Evolutionary conservation across 2,329 filamentous ascomycete species (phyloP), one percentile per base, ranked within the genome.

Genomic region (Nigrospora oryzae): DNA sequence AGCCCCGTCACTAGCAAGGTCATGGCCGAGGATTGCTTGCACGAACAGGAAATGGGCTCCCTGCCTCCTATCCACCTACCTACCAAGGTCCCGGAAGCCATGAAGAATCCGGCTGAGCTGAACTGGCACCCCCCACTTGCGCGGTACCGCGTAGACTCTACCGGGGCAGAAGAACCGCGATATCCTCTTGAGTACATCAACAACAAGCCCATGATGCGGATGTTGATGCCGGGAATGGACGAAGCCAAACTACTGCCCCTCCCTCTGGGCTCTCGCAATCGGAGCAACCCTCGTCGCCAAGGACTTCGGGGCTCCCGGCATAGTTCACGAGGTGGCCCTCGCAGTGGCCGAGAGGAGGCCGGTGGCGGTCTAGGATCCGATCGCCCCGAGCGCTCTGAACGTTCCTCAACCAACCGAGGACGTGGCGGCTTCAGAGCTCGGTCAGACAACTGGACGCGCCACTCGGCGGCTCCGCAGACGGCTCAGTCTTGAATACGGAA

Each of bases 11-110:
- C 71, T 14, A 81, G 80, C 4, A 86, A 83, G 56, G 79, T 80
- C 40, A 84, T 88, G 65, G 84, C 85, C 6, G 85, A 89, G 51
- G 83, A 86, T 49, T 87, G 86, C 51, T 90, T 90, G 51, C 86
- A 88, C 57, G 84, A 89, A 56, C 84, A 86, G 56, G 84, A 89
- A 60, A 86, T 86, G 69, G 85, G 85, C 4, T 89, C 85, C 8
- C 65, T 88, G n/a, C 85, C 85, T 0, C 73, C 77, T 17, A 79
- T 89, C 19, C 77, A 75, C 44, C 66, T 89, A n/a, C 85, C 85
- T 8, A 70, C 73, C 39, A 74, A 73, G 46, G 73, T 74, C 5
- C 81, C 83, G 1, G 73, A 78, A 33, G 73, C 75, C 33, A 76
- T 80, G 14, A 87, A 83, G 81, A 70, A 74, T 45, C 75, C 80